Percentiles rank a stretch among this genome's conserved stretches.
These are phyloP conservation scores for Leccinum variicolor DNA, from an alignment of 768 basidiomycete genomes.

Conservation along the genomic window DNA sequence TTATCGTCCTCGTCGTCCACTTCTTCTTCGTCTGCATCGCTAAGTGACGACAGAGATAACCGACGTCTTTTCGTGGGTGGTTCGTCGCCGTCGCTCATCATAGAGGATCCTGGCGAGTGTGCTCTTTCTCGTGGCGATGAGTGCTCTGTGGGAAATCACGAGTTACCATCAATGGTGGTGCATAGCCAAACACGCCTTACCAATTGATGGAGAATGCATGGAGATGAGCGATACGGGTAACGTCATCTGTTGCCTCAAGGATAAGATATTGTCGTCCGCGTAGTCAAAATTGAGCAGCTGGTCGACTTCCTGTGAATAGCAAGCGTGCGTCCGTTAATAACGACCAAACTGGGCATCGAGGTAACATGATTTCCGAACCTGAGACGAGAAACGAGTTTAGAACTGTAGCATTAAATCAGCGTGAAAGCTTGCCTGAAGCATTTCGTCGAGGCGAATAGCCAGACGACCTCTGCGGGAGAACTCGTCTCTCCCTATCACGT, in stretches of 20 bases:
- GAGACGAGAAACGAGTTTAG: constrained; percentile 14
- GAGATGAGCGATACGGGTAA: constrained; percentile 49
- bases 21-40: constrained; percentile 37
- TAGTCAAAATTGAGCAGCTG: constrained; percentile 80
- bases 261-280: constrained; percentile 63
- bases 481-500: constrained; percentile 55
- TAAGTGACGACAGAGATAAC: constrained; percentile 54
- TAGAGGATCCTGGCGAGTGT: constrained; percentile 38
- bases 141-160: constrained; percentile 20
- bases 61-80: constrained; percentile 52
- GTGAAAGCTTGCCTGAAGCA: constrained; percentile 58
- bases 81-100: constrained; percentile 42
- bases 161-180: neutral
- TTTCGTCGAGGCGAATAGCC: constrained; percentile 77
- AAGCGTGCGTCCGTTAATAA: constrained; percentile 10
- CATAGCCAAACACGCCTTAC: constrained; percentile 32
- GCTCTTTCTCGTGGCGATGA: constrained; percentile 19
- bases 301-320: constrained; percentile 58
- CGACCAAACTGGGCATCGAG: constrained; percentile 6
- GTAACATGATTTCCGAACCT: constrained; percentile 23
- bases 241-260: constrained; percentile 69
- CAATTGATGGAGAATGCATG: constrained; percentile 50
- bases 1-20: constrained; percentile 60
- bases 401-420: neutral
- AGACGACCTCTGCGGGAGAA: constrained; percentile 70